Evolutionary conservation across 768 basidiomycete species (phyloP).

Genomic region (Amanita fuliginea): DNA sequence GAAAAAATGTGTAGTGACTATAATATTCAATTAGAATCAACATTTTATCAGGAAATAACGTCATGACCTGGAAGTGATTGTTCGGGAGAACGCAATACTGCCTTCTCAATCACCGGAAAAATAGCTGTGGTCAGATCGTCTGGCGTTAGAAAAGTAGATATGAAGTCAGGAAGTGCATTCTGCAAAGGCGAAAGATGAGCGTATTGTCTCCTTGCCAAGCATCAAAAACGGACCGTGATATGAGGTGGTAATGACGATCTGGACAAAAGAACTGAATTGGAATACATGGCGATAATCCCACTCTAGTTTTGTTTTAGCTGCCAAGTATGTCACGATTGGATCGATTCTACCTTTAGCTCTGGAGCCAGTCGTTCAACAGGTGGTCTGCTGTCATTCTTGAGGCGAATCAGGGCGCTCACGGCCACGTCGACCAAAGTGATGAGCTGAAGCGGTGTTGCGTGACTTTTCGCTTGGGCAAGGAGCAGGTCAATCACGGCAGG

Average conservation of each 20-base stretch:
- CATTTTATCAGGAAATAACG: neutral
- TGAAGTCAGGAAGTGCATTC: conserved; percentile 52
- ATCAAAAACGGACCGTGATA: conserved; percentile 32
- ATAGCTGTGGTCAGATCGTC: conserved; percentile 43
- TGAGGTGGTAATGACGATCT: conserved; percentile 53
- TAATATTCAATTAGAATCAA: conserved; percentile 1
- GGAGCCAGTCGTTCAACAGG: conserved; percentile 30
- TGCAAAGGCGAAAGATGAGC: conserved; percentile 15
- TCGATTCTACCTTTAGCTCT: conserved; percentile 32
- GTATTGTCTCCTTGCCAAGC: neutral
- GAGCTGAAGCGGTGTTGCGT: conserved; percentile 25
- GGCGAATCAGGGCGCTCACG: conserved; percentile 57
- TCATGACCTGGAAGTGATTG: conserved; percentile 50
- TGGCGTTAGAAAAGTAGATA: conserved; percentile 35
- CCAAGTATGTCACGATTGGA: neutral
- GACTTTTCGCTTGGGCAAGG: conserved; percentile 38
- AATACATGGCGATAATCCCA: conserved; percentile 50
- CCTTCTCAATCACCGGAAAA: conserved; percentile 70
- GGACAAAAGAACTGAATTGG: conserved; percentile 52
- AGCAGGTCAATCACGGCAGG: conserved; percentile 41
- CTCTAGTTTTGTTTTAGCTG: conserved; percentile 23
- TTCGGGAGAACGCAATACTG: conserved; percentile 75
- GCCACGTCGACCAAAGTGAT: conserved; percentile 54
- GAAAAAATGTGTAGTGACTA: conserved; percentile 53
- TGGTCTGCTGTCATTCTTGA: conserved; percentile 44